Base-by-base conservation (phyloP, 2,329 filamentous ascomycete genomes). In the Emmonsiellopsis sp. region DNA sequence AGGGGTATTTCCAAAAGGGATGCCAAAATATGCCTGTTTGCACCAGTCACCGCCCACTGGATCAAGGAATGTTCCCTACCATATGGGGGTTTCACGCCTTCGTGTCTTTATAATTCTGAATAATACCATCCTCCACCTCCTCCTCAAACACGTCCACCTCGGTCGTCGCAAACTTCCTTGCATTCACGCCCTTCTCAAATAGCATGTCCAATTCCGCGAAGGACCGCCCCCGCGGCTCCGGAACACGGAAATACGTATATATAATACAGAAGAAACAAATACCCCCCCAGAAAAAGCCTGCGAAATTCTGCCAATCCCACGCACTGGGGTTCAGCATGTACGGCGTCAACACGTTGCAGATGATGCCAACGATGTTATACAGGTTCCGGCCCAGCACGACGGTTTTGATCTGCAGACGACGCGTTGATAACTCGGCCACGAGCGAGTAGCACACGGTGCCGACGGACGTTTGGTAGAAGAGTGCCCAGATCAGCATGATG, bases 371-470 rank as follows among this genome's bases (percentile, higher is more conserved):
- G 49, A 95, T 74, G 63, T 93, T 91, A 76, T 87, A 87, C 45
- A 89, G 73, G 61, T 88, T 87, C 53, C 90, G 85, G 1, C 87
- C 89, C 2, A 95, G 79, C 1, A 93, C 90, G 21, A 95, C 86
- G 0, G 91, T 95, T 75, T 95, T 95, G 74, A 94, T 91, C 65
- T 91, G 86, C 36, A 96, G 77, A 2, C 90, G 81, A 11, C 87
- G 82, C 0, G 88, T 89, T 0, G 88, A 90, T 21, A 95, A 71
- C 68, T 95, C 90, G 1, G 87, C 82, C 4, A 95, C 90, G 9
- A 95, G 80, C 0, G 88, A 93, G 72, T 94, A 95, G 69, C 86
- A 89, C 6, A 95, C 88, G 0, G 90, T 93, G 40, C 90, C 90
- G 48, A 95, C 89, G 0, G 88, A 87, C 47, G 92, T 77, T 67